Evolutionary conservation across 1,139 yeast genomes (phyloP), one percentile per base, ranked within the genome.

Genomic region (Diutina ranongensis): DNA sequence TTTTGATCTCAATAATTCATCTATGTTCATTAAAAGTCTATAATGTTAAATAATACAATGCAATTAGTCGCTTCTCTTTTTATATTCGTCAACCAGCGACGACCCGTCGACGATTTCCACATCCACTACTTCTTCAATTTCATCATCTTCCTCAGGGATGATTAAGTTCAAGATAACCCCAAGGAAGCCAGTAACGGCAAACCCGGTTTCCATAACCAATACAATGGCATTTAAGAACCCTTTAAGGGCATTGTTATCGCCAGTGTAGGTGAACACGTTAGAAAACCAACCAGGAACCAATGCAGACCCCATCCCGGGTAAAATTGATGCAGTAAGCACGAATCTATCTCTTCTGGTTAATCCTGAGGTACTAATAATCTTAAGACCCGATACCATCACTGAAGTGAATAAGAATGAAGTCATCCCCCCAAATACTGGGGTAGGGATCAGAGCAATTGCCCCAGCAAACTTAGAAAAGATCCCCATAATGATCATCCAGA

Each of bases 131-230:
- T 68, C 74, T 59, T 76, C 81, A 36, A 70, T 71, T 44, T 78
- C 83, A 56, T 83, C 94, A 40, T 63, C 60, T 42, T 80, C 82
- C 60, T 81, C 88, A n/a, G 94, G 94, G 51, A 87, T 65, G 35
- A 81, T 40, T 53, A 84, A 65, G 66, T 88, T 87, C 50, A 86
- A 67, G 40, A 85, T 62, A 45, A 85, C 77, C 38, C 88, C 94
- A 40, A 85, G 55, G 54, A 88, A 71, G 18, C 95, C 96, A 28
- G 92, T 75, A 46, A 87, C 68, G 33, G 95, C 94, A 58, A 83
- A 87, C 36, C 94, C 89, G 20, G 95, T 83, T 60, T 85, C 92
- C 83, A 85, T 77, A 45, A 88, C 87, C 52, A 88, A 74, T 44
- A 75, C 72, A 52, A 88, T 81, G 48, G 96, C 96, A 58, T 85